Evolutionary conservation across 140 eudicot genomes (phyloP).

Genomic region (Stevia rebaudiana): DNA sequence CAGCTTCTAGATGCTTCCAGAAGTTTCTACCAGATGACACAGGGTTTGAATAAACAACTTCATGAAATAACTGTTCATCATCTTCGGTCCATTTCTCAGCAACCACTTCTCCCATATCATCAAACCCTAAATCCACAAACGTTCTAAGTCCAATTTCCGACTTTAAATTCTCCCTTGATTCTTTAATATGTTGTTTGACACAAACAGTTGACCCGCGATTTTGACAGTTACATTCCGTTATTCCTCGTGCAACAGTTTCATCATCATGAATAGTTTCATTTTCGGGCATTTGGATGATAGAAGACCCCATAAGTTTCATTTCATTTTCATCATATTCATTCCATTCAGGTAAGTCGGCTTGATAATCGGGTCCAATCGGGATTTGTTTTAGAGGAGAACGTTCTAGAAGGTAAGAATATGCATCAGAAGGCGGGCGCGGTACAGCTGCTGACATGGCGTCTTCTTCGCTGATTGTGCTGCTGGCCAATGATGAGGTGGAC

Average conservation of each 20-base stretch:
- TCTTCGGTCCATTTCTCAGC: constrained; percentile 63
- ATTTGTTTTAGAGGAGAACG: constrained; percentile 47
- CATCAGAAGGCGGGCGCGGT: constrained; percentile 4
- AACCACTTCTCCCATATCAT: constrained; percentile 60
- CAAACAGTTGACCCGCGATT: constrained; percentile 45
- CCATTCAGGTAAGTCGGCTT: constrained; percentile 66
- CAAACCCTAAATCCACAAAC: constrained; percentile 48
- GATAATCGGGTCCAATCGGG: constrained; percentile 49
- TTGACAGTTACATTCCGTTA: constrained; percentile 42
- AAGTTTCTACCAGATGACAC: constrained; percentile 49
- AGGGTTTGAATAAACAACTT: constrained; percentile 51
- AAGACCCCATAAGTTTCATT: constrained; percentile 25
- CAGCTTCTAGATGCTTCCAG: constrained; percentile 50
- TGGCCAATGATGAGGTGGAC: constrained; percentile 39
- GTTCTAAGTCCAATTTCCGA: constrained; percentile 36
- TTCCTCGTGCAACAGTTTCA: constrained; percentile 22
- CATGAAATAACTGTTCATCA: constrained; percentile 50
- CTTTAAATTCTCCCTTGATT: constrained; percentile 43
- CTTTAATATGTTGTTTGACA: constrained; percentile 41
- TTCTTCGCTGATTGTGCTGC: constrained; percentile 38
- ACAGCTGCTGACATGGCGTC: constrained; percentile 24
- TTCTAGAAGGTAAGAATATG: constrained; percentile 39
- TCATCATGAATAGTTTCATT: background rate
- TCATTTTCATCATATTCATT: constrained; percentile 12
- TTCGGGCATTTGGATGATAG: constrained; percentile 43